Conservation (phyloP, 2,329 filamentous ascomycete genomes). For the Penicillium sp. region DNA sequence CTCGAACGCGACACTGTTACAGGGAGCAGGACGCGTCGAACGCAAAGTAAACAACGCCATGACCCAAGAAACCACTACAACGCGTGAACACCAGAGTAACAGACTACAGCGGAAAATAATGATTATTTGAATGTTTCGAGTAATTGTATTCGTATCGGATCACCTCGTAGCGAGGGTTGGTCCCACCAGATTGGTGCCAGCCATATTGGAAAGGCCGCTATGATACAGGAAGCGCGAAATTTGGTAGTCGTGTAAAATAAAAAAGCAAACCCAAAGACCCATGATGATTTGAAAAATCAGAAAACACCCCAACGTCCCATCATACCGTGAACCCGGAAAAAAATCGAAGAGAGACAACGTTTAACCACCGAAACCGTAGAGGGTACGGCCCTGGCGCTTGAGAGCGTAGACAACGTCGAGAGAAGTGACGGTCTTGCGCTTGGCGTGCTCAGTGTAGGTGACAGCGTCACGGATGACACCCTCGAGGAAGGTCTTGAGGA, state of each 20-base stretch:
- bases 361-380: slow-evolving; percentile 89
- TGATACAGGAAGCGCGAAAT: slow-evolving; percentile 42
- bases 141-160: slow-evolving; percentile 38
- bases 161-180: slow-evolving; percentile 18
- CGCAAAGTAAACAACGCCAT: neutral
- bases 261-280: slow-evolving; percentile 43
- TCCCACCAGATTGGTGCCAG: slow-evolving; percentile 34
- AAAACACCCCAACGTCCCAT: slow-evolving; percentile 44
- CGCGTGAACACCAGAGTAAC: neutral
- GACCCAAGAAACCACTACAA: neutral
- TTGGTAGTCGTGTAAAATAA: slow-evolving; percentile 34
- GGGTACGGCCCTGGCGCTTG: slow-evolving; percentile 63
- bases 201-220: slow-evolving; percentile 36
- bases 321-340: slow-evolving; percentile 43
- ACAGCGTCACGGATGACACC: slow-evolving; percentile 73
- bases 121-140: neutral
- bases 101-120: neutral
- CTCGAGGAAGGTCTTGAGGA: slow-evolving; percentile 79
- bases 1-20: neutral
- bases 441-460: slow-evolving; percentile 78
- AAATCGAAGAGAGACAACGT: slow-evolving; percentile 34
- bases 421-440: slow-evolving; percentile 57
- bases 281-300: slow-evolving; percentile 38
- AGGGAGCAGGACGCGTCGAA: neutral
- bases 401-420: slow-evolving; percentile 60